Evolutionary conservation across 345 rosid genomes (phyloP), one percentile per base, ranked within the genome.

Genomic region (Gossypium stocksii): DNA sequence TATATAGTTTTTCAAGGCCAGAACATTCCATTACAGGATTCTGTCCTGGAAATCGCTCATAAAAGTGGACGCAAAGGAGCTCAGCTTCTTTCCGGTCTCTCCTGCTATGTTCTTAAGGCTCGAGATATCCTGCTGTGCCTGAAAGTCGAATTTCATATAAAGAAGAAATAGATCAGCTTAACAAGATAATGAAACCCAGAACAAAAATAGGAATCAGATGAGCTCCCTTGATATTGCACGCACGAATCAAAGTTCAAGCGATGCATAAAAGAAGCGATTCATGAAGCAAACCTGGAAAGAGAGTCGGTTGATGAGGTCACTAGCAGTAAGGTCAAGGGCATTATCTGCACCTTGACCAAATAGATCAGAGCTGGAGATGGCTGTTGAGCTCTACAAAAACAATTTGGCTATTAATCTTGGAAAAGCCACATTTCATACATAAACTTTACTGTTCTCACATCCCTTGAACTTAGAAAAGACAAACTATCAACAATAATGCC

Each of bases 41-140:
- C 97, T 86, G 81, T 95, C 99, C 78, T 94, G 98, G 70, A 95
- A 87, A 82, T 95, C 99, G 2, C 86, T 81, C 7, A 95, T 85
- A 68, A 95, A 81, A 59, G 83, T 78, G 7, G 99, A 93, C 3
- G 98, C 99, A 34, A 95, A 77, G 62, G 97, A 73, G 80, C 91
- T 89, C 7, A 95, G 88, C 86, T 87, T 93, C 88, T 93, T 96
- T 69, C 90, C 92, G 0, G 98, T 93, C 86, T 96, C 99, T 76
- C 97, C 97, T 0, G 99, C 99, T 2, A 95, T 89, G 82, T 86
- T 87, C 85, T 85, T 91, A 10, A 95, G 85, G 54, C 93, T 88
- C 11, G 97, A 93, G 57, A 95, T 84, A 81, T 95, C 99, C 76
- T 93, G 96, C 75, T 90, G 94, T 53, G 99, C 99, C 99, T 95